Conservation (phyloP, 192 early-diverging fungal genomes). For the Coemansia sp. region DNA sequence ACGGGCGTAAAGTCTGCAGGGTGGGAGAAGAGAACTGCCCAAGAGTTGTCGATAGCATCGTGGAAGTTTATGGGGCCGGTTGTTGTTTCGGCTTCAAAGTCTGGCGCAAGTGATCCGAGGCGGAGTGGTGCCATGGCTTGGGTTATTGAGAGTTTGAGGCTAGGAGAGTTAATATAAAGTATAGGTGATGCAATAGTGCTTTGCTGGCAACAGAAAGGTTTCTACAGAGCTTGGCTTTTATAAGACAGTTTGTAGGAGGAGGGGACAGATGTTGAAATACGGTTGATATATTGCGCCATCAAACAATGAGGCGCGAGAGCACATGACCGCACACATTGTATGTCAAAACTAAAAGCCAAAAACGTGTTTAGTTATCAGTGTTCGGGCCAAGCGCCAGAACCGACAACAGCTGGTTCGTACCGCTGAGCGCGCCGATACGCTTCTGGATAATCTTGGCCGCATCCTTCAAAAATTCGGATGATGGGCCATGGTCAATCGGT, state of each 20-base stretch:
- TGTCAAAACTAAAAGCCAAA: neutral
- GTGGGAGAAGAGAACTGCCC: conserved; percentile 98
- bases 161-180: neutral
- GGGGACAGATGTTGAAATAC: neutral
- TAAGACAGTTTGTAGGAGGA: neutral
- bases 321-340: neutral
- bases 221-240: neutral
- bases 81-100: conserved; percentile 87
- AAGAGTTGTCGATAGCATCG: conserved; percentile 75
- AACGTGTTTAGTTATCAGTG: neutral
- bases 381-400: conserved; percentile 32
- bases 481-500: conserved; percentile 82
- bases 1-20: conserved; percentile 96
- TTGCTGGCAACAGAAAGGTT: too few relatives aligned
- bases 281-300: neutral
- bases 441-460: conserved; percentile 20
- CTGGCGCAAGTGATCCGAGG: conserved; percentile 60
- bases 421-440: conserved; percentile 22
- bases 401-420: conserved; percentile 16
- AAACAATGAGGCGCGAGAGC: neutral
- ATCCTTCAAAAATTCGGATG: conserved; percentile 56
- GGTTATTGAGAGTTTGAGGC: neutral
- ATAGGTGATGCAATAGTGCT: too few relatives aligned
- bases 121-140: conserved; percentile 54
- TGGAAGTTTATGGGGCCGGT: conserved; percentile 90